Percentiles rank a stretch among this genome's conserved stretches.
These are phyloP conservation scores for Colletotrichum graminicola DNA, from an alignment of 2,329 filamentous ascomycete genomes.

Conservation along the genomic window DNA sequence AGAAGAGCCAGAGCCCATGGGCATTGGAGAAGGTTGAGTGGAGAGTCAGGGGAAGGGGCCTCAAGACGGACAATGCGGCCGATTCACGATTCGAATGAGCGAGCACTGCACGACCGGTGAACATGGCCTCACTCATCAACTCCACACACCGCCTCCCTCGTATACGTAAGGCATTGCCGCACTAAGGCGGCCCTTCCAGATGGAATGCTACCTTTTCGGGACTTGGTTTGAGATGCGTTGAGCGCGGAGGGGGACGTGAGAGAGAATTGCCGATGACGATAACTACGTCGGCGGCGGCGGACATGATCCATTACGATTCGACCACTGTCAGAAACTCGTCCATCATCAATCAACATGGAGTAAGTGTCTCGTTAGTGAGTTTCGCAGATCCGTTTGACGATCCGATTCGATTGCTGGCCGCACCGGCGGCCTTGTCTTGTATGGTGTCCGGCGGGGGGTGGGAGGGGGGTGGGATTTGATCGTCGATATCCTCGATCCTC, in stretches of 20 bases:
- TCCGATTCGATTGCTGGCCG: constrained; percentile 18
- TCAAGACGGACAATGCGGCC: neutral
- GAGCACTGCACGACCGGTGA: neutral
- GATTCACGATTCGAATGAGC: constrained; percentile 16
- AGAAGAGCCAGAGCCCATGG: neutral
- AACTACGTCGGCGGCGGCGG: neutral
- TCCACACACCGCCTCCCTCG: constrained; percentile 19
- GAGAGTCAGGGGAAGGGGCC: neutral
- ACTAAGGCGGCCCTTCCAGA: neutral
- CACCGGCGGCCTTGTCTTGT: neutral
- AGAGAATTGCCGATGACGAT: constrained; percentile 23
- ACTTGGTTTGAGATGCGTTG: constrained; percentile 13
- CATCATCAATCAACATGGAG: constrained; percentile 16
- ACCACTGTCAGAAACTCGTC: neutral
- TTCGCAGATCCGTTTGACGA: constrained; percentile 23
- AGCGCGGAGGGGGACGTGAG: neutral
- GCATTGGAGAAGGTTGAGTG: too few species aligned
- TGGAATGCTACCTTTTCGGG: constrained; percentile 11
- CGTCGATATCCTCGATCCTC: neutral
- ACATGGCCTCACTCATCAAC: constrained; percentile 20
- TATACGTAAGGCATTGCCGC: constrained; percentile 31
- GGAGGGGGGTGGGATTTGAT: constrained; percentile 5
- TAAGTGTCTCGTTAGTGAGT: constrained; percentile 17
- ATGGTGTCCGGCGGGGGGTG: neutral
- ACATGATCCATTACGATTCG: neutral